Evolutionary conservation across 2,329 filamentous ascomycete genomes (phyloP), one percentile per base, ranked within the genome.

Genomic region (Phialemonium atrogriseum): DNA sequence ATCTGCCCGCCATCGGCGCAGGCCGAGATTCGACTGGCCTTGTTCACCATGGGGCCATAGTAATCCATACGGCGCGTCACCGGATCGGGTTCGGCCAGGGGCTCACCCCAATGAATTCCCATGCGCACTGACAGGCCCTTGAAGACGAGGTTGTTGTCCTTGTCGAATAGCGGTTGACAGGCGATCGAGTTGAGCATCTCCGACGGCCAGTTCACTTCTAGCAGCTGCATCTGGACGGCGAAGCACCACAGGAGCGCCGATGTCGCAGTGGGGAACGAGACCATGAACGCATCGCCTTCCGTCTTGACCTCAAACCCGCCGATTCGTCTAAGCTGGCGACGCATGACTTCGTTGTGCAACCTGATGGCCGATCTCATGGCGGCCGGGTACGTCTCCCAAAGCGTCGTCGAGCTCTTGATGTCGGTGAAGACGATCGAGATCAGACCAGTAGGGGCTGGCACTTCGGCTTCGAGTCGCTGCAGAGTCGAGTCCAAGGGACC

Each of bases 251-350:
- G 70, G 29, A 98, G 63, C 5, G 91, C 91, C 7, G 88, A 91
- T 1, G 91, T 96, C 3, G 91, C 87, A 1, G 91, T 96, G 2
- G 88, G 85, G 58, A 98, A 98, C 8, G 89, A 94, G 19, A 98
- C 91, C 88, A 98, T 96, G 51, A 98, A 98, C 7, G 91, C 91
- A 59, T 98, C 91, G 45, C 91, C 91, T 84, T 98, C 91, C 12
- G 91, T 98, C 69, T 98, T 98, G 57, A 98, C 91, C 60, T 98
- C 91, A 51, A 95, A 98, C 1, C 91, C 91, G 50, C 91, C 91
- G 46, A 95, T 93, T 41, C 88, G 81, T 30, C 91, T 80, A 45
- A 98, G 66, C 53, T 96, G 89, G 34, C 91, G 76, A 44, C 91
- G 82, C 81, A 98, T 94, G 27, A 95, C 77, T 48, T 94, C 87